A percentile compares a stretch with the other conserved stretches of the same genome.
Conservation (phyloP, 441 rosid genomes). For the Corymbia calophylla region DNA sequence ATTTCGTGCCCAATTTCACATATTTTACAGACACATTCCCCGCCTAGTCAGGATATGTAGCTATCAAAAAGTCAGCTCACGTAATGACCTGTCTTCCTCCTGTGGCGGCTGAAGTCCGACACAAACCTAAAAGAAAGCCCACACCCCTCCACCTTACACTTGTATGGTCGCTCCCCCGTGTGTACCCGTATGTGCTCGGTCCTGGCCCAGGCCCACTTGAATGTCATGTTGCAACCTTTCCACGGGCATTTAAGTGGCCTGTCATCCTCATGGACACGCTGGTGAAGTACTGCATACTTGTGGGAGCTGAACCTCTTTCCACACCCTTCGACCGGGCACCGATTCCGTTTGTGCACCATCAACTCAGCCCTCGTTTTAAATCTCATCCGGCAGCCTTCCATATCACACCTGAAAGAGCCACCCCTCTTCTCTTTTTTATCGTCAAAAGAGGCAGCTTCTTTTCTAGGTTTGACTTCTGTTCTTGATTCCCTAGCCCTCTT, state of each 20-base stretch:
- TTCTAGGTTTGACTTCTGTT: constrained; percentile 11
- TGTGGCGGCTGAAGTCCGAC: constrained; percentile 89
- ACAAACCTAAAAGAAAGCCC: constrained; percentile 90
- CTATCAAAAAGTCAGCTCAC: constrained; percentile 18
- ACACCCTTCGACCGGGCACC: constrained; percentile 77
- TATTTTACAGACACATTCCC: constrained; percentile 6
- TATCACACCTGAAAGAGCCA: constrained; percentile 47
- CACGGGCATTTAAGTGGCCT: constrained; percentile 87
- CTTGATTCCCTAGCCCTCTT: constrained; percentile 33
- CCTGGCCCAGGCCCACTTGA: constrained; percentile 99
- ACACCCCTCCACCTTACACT: constrained; percentile 75
- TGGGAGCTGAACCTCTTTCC: constrained; percentile 84
- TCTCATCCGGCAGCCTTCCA: constrained; percentile 86
- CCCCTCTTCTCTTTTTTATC: constrained; percentile 26
- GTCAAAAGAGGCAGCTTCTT: constrained; percentile 11
- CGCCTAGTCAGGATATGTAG: not conserved
- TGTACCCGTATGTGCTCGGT: constrained; percentile 95
- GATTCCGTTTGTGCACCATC: constrained; percentile 62
- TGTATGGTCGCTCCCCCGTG: constrained; percentile 89
- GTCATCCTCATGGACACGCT: constrained; percentile 83
- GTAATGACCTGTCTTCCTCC: constrained; percentile 84
- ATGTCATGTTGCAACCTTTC: constrained; percentile 82
- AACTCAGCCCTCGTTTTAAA: constrained; percentile 67
- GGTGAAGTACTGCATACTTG: constrained; percentile 73
- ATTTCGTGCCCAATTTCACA: not conserved